Base-by-base conservation (phyloP, 2,329 filamentous ascomycete genomes). In the Fusarium sp. region DNA sequence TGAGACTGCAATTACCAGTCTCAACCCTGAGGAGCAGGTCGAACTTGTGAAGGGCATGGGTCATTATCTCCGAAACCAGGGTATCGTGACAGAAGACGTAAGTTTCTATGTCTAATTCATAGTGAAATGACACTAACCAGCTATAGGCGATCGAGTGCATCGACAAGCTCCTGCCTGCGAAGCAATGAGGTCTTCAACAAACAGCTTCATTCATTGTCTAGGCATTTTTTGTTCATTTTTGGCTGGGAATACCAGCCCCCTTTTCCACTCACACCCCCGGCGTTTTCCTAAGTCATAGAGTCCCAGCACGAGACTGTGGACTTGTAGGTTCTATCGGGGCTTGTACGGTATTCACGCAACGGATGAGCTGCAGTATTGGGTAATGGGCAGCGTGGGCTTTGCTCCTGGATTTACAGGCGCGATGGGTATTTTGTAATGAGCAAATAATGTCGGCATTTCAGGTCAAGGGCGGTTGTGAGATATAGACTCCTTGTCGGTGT, bases 1-100 rank as follows among this genome's bases (percentile, higher is more conserved):
- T 72, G 95, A 99, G 83, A 89, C 90, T 14, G 95, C 93, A 51
- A 97, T 99, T 72, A 97, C 91, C 7, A 94, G 94, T n/a, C 82
- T 99, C 73, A 91, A 89, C 1, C 83, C 90, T 2, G 94, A 97
- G 40, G 94, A 99, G 81, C 95, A 99, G 81, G 85, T 97, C 65
- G 95, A 98, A 80, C 84, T 93, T 53, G 85, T 94, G 26, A 88
- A 86, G 76, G 84, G 84, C 9, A 88, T 92, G 77, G 84, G 84
- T 57, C 86, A 87, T 69, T 91, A 91, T 75, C 82, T 92, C 40
- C 84, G 84, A 65, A 91, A 91, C 75, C 89, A 92, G 78, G 88
- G 87, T n/a, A 72, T 80, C 42, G 69, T 81, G 47, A 65, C 78
- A 34, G 73, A 76, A 44, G 71, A 70, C 34, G 79, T 81, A 67